Percentiles rank a stretch among this genome's conserved stretches.
These are phyloP conservation scores for Comarum palustre DNA, from an alignment of 306 rosid genomes.

Conservation along the genomic window DNA sequence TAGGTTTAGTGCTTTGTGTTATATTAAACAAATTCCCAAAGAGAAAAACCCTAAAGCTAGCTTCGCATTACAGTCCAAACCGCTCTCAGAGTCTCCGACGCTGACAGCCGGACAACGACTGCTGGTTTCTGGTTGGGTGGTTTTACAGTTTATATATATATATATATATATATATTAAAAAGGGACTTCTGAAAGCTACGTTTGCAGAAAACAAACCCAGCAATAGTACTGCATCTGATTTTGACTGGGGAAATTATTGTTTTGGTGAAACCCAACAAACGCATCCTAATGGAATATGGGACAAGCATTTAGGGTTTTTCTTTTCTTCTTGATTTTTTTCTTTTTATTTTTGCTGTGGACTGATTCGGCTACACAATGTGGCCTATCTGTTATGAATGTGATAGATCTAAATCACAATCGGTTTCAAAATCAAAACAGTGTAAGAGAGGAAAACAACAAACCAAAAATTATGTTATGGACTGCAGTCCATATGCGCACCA, in stretches of 20 bases:
- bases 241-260: conserved; percentile 27
- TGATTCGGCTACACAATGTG: conserved; percentile 39
- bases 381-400: conserved; percentile 42
- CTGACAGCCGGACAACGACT: conserved; percentile 49
- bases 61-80: conserved; percentile 38
- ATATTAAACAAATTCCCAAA: conserved; percentile 28
- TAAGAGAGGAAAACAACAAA: conserved; percentile 4
- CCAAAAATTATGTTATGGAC: too few species aligned
- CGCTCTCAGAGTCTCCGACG: conserved; percentile 54
- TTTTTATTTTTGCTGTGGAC: not conserved
- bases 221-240: conserved; percentile 9
- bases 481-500: too few species aligned
- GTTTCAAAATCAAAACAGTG: conserved; percentile 19
- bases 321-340: not conserved
- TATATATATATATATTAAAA: too few species aligned
- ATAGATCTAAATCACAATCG: conserved; percentile 41
- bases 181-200: conserved; percentile 44
- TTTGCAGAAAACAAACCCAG: conserved; percentile 29
- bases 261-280: conserved; percentile 24
- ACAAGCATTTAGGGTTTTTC: too few species aligned
- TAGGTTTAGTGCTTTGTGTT: conserved; percentile 19
- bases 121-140: conserved; percentile 33
- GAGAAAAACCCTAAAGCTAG: conserved; percentile 25
- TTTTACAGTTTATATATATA: conserved; percentile 24
- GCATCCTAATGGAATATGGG: too few species aligned